Evolutionary conservation across 768 basidiomycete species (phyloP), one percentile per base, ranked within the genome.

Genomic region (Termitomyces sp.): DNA sequence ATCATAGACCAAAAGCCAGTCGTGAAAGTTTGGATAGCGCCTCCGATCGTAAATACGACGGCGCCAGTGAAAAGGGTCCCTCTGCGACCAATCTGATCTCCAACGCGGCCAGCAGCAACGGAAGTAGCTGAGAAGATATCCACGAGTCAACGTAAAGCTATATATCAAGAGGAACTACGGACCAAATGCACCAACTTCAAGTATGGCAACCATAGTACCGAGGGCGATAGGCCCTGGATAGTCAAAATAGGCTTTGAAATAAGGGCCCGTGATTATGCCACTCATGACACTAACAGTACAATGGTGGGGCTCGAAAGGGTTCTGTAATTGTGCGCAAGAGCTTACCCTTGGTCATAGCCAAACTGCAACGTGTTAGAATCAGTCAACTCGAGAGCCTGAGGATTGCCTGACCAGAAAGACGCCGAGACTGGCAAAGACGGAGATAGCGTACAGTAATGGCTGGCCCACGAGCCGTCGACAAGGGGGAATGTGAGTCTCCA

Each of bases 131-230:
- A 27, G 13, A 58, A 34, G 39, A 44, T 16, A 42, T 27, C 18
- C 20, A 9, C 12, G 4, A 32, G n/a, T 48, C 24, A 53, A 37
- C 26, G 24, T 45, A 55, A 47, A 39, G 53, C 24, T 0, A 2
- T 18, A 32, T 24, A 26, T 8, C 27, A 36, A 46, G 39, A 13
- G 53, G 16, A 13, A 40, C 13, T 39, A 75, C 86, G 43, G 67
- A 92, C 93, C 80, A 70, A 97, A 88, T 39, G 95, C 95, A 44
- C 95, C 95, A 36, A 98, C 81, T 72, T 98, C 94, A 34, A 96
- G 76, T 5, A 95, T 88, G n/a, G 95, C 92, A 40, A 97, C 94
- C 89, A 98, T 94, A 20, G 91, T 93, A n/a, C 93, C 95, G 24
- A 94, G 72, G 65, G 89, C 83, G 50, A 89, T 73, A 0, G 88